Evolutionary conservation across 1,284 basidiomycete genomes (phyloP).

Genomic region (Melanopsichium pennsylvanicum): DNA sequence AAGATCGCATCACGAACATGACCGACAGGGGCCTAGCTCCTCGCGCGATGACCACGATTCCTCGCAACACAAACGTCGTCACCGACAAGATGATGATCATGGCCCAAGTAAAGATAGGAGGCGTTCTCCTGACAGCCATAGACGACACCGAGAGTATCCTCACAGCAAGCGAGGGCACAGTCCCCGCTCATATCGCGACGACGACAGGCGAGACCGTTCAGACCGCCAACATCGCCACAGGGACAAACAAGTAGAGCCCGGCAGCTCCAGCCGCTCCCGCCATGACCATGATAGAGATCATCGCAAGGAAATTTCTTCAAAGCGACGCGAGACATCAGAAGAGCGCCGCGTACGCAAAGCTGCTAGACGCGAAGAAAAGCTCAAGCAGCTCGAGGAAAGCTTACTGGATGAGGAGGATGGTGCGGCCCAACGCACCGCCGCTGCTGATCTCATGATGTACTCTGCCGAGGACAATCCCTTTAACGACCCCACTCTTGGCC

Average conservation of each 20-base stretch:
- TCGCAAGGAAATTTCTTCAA: constrained; percentile 8
- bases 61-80: constrained; percentile 21
- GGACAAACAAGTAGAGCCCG: constrained; percentile 9
- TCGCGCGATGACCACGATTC: constrained; percentile 12
- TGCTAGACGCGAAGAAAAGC: constrained; percentile 42
- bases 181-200: constrained; percentile 15
- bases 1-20: constrained; percentile 13
- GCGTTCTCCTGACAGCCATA: constrained; percentile 18
- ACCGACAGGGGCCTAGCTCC: constrained; percentile 12
- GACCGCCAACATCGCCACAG: constrained; percentile 21
- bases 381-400: constrained; percentile 29
- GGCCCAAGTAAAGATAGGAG: constrained; percentile 10
- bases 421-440: constrained; percentile 50
- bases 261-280: constrained; percentile 17
- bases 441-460: constrained; percentile 70
- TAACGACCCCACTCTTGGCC: constrained; percentile 90
- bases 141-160: constrained; percentile 24
- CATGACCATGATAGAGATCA: constrained; percentile 22
- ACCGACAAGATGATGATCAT: constrained; percentile 16
- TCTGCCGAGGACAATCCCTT: constrained; percentile 95
- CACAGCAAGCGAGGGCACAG: constrained; percentile 10
- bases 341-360: constrained; percentile 56
- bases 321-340: constrained; percentile 46
- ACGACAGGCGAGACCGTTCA: constrained; percentile 10
- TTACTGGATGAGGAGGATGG: constrained; percentile 35